Evolutionary conservation across 148 eudicot genomes (phyloP).

Genomic region (Silene conica): DNA sequence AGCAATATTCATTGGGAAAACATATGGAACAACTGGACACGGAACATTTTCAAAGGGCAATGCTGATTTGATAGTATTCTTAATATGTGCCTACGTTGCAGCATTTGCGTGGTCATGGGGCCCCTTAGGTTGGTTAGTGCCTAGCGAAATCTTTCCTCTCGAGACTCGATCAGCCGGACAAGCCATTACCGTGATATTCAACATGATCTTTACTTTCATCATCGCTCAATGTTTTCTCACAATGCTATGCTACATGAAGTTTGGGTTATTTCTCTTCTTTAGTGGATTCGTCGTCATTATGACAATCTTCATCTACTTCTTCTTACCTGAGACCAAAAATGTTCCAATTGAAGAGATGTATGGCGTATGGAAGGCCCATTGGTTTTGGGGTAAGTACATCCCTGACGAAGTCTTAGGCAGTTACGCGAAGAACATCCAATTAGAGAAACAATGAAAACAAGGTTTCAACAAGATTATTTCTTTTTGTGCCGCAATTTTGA

Average conservation of each 20-base stretch:
- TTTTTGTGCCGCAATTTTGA: not conserved
- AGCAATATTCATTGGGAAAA: constrained; percentile 22
- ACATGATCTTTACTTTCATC: constrained; percentile 40
- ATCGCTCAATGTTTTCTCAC: constrained; percentile 38
- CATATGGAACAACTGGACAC: constrained; percentile 26
- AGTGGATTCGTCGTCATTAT: constrained; percentile 34
- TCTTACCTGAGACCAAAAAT: constrained; percentile 38
- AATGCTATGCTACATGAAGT: constrained; percentile 39
- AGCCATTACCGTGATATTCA: constrained; percentile 33
- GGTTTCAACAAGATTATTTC: not conserved
- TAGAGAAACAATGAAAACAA: constrained; percentile 6
- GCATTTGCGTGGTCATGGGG: constrained; percentile 55
- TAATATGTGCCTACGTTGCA: constrained; percentile 35
- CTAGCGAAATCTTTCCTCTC: constrained; percentile 39
- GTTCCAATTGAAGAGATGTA: constrained; percentile 50
- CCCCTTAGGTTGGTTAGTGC: constrained; percentile 36
- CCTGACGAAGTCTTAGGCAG: constrained; percentile 29
- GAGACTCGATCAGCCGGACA: constrained; percentile 43
- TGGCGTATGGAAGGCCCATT: constrained; percentile 37
- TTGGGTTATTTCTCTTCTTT: constrained; percentile 40
- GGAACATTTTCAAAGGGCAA: constrained; percentile 20
- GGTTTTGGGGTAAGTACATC: constrained; percentile 40
- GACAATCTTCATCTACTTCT: constrained; percentile 33
- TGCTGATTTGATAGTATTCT: constrained; percentile 32
- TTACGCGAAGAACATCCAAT: constrained; percentile 22